phyloP scores from a whole-genome alignment of 2,329 filamentous ascomycete genomes.

The Pseudocercospora cruenta region DNA sequence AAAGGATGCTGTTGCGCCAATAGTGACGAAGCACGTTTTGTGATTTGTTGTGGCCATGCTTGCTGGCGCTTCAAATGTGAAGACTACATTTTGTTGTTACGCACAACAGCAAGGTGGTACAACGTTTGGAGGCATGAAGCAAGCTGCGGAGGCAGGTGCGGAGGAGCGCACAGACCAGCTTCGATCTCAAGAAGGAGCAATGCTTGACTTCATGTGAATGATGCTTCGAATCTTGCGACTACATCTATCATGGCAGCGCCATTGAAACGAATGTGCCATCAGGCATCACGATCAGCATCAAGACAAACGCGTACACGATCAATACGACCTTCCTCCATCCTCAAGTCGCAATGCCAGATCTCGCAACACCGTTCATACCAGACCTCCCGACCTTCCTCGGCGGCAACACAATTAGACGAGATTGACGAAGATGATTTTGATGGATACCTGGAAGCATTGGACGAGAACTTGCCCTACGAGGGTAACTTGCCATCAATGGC shows the following conservation, averaged over 20 bases:
- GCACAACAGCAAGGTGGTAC: background rate
- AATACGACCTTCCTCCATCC: conserved; percentile 1
- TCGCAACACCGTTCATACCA: conserved; percentile 19
- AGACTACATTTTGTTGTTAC: conserved; percentile 20
- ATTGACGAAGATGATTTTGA: conserved; percentile 19
- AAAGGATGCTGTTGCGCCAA: conserved; percentile 90
- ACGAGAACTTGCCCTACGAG: conserved; percentile 60
- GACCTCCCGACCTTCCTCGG: conserved; percentile 13
- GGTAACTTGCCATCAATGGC: conserved; percentile 80
- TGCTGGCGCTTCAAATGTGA: background rate
- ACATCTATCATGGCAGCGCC: conserved; percentile 34
- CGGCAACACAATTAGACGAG: conserved; percentile 12
- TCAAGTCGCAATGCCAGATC: conserved; percentile 19
- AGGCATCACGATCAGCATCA: conserved; percentile 26
- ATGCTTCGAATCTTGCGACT: conserved; percentile 5
- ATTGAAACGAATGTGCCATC: conserved; percentile 35
- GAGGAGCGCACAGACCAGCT: conserved; percentile 25
- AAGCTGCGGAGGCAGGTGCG: conserved; percentile 8
- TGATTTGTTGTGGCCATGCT: conserved; percentile 19
- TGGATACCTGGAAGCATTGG: conserved; percentile 18
- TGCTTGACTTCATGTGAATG: conserved; percentile 13
- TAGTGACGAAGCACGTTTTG: conserved; percentile 77
- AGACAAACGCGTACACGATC: conserved; percentile 16
- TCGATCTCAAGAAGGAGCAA: conserved; percentile 5
- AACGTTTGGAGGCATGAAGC: conserved; percentile 7